Conservation (phyloP, 495 filamentous ascomycete species). For the Astrothelium subdiscretum region DNA sequence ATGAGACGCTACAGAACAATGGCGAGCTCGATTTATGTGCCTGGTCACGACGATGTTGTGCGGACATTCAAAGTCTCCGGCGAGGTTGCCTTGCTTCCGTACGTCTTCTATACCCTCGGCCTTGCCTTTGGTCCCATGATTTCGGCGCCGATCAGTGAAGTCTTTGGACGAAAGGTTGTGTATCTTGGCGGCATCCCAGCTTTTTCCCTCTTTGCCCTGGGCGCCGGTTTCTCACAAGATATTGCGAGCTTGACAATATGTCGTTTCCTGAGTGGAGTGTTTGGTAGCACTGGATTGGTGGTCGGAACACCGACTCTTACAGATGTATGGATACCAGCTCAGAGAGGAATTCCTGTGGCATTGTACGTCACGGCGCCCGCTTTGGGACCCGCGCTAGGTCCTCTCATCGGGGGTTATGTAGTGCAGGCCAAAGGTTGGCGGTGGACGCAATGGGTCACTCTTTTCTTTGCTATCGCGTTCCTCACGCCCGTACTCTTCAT, state of each 20-base stretch:
- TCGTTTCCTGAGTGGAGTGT: constrained; percentile 12
- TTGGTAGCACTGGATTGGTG: constrained; percentile 8
- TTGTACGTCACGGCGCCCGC: constrained; percentile 5
- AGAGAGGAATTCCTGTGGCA: constrained; percentile 4
- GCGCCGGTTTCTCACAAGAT: constrained; percentile 14
- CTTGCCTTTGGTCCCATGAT: constrained; percentile 11
- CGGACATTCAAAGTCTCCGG: not conserved
- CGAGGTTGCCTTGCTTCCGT: constrained; percentile 10
- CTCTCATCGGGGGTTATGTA: constrained; percentile 8
- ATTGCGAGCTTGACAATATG: constrained; percentile 8
- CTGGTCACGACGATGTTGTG: not conserved
- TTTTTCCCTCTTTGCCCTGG: constrained; percentile 10
- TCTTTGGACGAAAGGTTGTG: constrained; percentile 8
- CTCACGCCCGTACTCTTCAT: constrained; percentile 26
- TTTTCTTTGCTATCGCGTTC: constrained; percentile 10
- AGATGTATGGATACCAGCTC: not conserved
- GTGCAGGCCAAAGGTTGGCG: constrained; percentile 12
- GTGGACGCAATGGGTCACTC: constrained; percentile 6
- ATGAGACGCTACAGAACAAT: constrained; percentile 6
- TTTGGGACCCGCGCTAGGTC: constrained; percentile 4
- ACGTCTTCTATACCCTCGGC: constrained; percentile 10
- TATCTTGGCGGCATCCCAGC: constrained; percentile 8
- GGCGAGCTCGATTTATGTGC: constrained; percentile 10
- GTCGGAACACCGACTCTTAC: constrained; percentile 6
- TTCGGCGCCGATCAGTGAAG: constrained; percentile 5